A percentile compares a stretch with the other conserved stretches of the same genome.
Evolutionary conservation across 129 eudicot genomes (phyloP).

Genomic region (Lonicera japonica): DNA sequence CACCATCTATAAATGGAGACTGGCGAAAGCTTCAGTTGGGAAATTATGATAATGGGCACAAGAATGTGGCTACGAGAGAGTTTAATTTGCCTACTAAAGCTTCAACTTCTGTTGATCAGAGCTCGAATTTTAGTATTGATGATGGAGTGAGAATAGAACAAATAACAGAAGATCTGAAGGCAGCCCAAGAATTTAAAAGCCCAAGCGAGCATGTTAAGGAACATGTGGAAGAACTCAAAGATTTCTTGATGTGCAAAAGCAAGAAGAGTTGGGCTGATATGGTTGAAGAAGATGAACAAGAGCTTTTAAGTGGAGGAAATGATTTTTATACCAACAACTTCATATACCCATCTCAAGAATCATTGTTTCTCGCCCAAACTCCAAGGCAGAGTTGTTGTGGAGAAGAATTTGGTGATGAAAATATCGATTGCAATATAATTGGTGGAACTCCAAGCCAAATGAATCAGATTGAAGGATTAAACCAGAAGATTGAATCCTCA

Average conservation of each 20-base stretch:
- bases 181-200: slow-evolving; percentile 9
- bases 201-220: slow-evolving; percentile 10
- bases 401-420: slow-evolving; percentile 35
- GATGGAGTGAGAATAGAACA: not conserved
- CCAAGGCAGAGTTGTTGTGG: not conserved
- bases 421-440: slow-evolving; percentile 34
- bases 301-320: slow-evolving; percentile 15
- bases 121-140: slow-evolving; percentile 3
- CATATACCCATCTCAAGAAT: not conserved
- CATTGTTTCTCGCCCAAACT: not conserved
- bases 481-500: slow-evolving; percentile 25
- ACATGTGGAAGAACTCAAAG: not conserved
- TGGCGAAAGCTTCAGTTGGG: not conserved
- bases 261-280: slow-evolving; percentile 90
- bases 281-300: slow-evolving; percentile 85
- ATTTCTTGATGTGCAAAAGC: not conserved
- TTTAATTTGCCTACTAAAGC: not conserved
- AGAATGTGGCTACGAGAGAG: not conserved
- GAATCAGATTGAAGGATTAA: slow-evolving; percentile 13
- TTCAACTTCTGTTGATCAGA: not conserved
- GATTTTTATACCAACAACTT: not conserved
- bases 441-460: slow-evolving; percentile 11
- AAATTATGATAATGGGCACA: not conserved
- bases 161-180: slow-evolving; percentile 5
- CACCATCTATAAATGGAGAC: not conserved